Evolutionary conservation across 495 filamentous ascomycete species (phyloP).

Genomic region (Penicillium desertorum): DNA sequence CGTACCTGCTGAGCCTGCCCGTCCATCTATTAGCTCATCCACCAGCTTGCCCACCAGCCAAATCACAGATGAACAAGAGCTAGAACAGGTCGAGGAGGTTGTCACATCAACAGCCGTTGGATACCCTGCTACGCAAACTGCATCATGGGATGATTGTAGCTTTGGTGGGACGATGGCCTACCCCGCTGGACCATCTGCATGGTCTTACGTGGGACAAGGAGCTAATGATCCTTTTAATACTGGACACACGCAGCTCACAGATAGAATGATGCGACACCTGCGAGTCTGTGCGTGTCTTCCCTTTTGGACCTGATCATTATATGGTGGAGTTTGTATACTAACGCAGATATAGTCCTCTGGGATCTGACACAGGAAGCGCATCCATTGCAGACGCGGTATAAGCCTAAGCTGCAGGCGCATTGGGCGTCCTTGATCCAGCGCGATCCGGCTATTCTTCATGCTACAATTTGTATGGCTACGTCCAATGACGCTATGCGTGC

Average conservation of each 20-base stretch:
- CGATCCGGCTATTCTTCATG: slow-evolving; percentile 45
- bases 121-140: slow-evolving; percentile 13
- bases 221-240: slow-evolving; percentile 45
- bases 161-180: slow-evolving; percentile 19
- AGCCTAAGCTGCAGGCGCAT: slow-evolving; percentile 41
- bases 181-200: slow-evolving; percentile 17
- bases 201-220: slow-evolving; percentile 35
- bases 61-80: slow-evolving; percentile 10
- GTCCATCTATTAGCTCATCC: slow-evolving; percentile 15
- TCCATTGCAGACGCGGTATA: slow-evolving; percentile 42
- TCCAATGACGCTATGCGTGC: slow-evolving; percentile 42
- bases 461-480: slow-evolving; percentile 45
- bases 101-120: slow-evolving; percentile 5
- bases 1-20: slow-evolving; percentile 14
- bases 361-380: slow-evolving; percentile 43
- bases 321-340: slow-evolving; percentile 11
- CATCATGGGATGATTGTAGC: slow-evolving; percentile 15
- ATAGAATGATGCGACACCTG: slow-evolving; percentile 46
- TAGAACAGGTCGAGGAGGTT: slow-evolving; percentile 18
- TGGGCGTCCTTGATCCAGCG: slow-evolving; percentile 43
- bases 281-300: slow-evolving; percentile 37
- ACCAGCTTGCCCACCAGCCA: slow-evolving; percentile 16
- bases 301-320: background rate
- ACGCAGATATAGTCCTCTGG: slow-evolving; percentile 36
- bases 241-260: slow-evolving; percentile 43